phyloP scores from a whole-genome alignment of 1,284 basidiomycete genomes.

The Melampsora americana region DNA sequence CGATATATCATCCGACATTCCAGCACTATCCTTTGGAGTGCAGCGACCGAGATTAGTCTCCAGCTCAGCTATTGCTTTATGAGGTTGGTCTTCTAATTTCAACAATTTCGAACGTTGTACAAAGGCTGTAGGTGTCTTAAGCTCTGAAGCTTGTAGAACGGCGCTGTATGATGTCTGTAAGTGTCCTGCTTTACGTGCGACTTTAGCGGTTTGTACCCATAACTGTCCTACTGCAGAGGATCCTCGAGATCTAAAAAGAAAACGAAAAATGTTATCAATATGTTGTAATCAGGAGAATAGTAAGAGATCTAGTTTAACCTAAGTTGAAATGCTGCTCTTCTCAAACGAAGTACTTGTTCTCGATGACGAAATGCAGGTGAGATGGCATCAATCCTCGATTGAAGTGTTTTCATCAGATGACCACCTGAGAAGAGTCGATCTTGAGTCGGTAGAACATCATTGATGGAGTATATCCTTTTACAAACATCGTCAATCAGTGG shows the following conservation, averaged over 20 bases:
- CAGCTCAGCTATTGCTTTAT: constrained; percentile 83
- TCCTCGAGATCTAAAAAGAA: constrained; percentile 55
- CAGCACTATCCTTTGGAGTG: constrained; percentile 43
- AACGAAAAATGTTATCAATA: constrained; percentile 47
- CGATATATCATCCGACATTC: constrained; percentile 24
- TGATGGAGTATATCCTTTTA: not conserved
- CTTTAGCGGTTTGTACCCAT: constrained; percentile 91
- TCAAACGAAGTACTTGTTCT: constrained; percentile 85
- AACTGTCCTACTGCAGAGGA: constrained; percentile 70
- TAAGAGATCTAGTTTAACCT: constrained; percentile 58
- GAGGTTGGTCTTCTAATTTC: constrained; percentile 72
- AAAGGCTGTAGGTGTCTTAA: constrained; percentile 73
- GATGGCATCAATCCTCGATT: constrained; percentile 69
- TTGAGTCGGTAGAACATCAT: constrained; percentile 45
- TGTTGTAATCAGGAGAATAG: constrained; percentile 25
- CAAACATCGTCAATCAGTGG: constrained; percentile 67
- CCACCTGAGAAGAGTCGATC: constrained; percentile 38
- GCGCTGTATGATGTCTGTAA: constrained; percentile 97
- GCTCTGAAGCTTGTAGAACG: constrained; percentile 80
- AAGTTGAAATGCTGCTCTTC: constrained; percentile 76
- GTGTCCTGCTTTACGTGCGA: constrained; percentile 90
- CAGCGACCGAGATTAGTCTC: constrained; percentile 66
- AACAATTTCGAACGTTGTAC: constrained; percentile 87
- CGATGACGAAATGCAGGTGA: constrained; percentile 87
- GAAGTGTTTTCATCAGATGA: constrained; percentile 59